These are phyloP conservation scores for Kwoniella dejecticola DNA, from an alignment of 768 basidiomycete species.

Conservation along the genomic window DNA sequence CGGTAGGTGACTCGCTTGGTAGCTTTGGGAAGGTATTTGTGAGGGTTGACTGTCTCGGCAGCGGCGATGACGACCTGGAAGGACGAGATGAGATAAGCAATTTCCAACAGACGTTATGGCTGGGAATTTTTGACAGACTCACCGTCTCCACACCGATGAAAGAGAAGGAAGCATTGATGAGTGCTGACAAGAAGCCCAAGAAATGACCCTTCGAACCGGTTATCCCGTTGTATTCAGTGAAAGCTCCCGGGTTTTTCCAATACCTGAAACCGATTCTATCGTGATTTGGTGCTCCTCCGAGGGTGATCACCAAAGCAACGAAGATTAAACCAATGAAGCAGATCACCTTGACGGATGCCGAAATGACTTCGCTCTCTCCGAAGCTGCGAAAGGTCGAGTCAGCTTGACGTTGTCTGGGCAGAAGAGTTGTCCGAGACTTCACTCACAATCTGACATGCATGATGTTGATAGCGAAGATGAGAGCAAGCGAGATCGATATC, in stretches of 20 bases:
- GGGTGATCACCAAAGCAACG: slow-evolving; percentile 37
- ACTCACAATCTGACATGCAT: slow-evolving; percentile 13
- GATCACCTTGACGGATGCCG: slow-evolving; percentile 27
- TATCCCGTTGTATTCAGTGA: slow-evolving; percentile 28
- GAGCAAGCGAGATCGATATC: slow-evolving; percentile 57
- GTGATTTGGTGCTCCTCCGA: slow-evolving; percentile 64
- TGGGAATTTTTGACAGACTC: not conserved
- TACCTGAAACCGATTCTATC: slow-evolving; percentile 61
- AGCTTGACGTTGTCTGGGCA: not conserved
- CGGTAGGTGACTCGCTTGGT: slow-evolving; percentile 58
- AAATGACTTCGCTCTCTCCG: slow-evolving; percentile 30
- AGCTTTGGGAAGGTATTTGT: slow-evolving; percentile 44
- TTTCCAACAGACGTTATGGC: not conserved
- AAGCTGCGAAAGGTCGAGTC: slow-evolving; percentile 8
- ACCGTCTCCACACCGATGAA: slow-evolving; percentile 38
- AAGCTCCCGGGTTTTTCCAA: slow-evolving; percentile 49
- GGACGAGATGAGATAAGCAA: not conserved
- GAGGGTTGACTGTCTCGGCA: slow-evolving; percentile 44
- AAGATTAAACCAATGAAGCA: slow-evolving; percentile 22
- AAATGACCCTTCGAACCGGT: slow-evolving; percentile 20
- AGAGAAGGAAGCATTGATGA: slow-evolving; percentile 42
- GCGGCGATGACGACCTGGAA: slow-evolving; percentile 41
- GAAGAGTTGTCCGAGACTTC: not conserved
- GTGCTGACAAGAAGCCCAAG: slow-evolving; percentile 34
- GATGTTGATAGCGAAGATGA: slow-evolving; percentile 22